Conservation (phyloP, 306 rosid genomes). For the Dalbergia oliveri region DNA sequence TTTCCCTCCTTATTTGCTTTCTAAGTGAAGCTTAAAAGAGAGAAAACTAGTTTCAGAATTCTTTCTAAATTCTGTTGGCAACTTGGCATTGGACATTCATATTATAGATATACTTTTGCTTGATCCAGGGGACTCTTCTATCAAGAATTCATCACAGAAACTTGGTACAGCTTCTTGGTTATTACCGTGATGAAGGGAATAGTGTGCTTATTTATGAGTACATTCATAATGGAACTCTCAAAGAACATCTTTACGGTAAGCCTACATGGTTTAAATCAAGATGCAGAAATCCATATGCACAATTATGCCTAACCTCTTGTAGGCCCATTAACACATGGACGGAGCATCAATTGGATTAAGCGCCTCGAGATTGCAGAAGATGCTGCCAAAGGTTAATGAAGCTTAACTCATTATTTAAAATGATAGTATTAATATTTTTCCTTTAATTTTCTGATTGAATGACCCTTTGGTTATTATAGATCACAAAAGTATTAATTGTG, state of each 20-base stretch:
- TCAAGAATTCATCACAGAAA: constrained; percentile 98
- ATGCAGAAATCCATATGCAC: not conserved
- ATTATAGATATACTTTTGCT: constrained; percentile 21
- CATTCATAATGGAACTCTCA: constrained; percentile 77
- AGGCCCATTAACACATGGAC: too few relatives aligned
- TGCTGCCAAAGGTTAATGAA: too few relatives aligned
- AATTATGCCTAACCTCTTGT: constrained; percentile 19
- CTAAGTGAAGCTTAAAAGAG: constrained; percentile 4
- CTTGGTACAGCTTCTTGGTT: constrained; percentile 93
- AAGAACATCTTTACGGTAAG: too few relatives aligned
- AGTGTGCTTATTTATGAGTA: constrained; percentile 94
- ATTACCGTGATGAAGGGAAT: constrained; percentile 78
- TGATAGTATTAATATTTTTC: constrained; percentile 5
- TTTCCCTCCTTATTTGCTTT: not conserved
- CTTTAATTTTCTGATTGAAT: constrained; percentile 1
- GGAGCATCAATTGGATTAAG: too few relatives aligned
- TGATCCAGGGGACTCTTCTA: constrained; percentile 84
- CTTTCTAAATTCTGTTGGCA: constrained; percentile 6
- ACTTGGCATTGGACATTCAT: not conserved
- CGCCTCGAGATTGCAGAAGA: too few relatives aligned
- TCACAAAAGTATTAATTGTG: constrained; percentile 20
- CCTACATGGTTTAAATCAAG: too few relatives aligned
- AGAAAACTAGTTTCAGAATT: constrained; percentile 5
- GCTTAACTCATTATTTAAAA: constrained; percentile 3
- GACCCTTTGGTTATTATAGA: not conserved